Evolutionary conservation across 345 rosid genomes (phyloP).

Genomic region (Citrus reticulata): DNA sequence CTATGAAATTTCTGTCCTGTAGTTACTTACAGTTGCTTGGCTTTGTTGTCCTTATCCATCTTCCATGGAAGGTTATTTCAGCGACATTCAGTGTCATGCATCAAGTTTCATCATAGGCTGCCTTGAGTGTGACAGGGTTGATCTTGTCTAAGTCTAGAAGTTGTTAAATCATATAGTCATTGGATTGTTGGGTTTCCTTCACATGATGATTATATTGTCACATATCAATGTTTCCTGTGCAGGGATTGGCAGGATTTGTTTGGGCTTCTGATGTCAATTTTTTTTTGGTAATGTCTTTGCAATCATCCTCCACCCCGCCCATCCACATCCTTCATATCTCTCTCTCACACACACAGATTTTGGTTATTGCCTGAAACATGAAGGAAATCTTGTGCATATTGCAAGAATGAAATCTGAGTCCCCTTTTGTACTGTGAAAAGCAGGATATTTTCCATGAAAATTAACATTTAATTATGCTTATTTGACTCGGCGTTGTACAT

Average conservation of each 20-base stretch:
- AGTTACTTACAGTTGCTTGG: background rate
- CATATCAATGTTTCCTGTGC: background rate
- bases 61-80: background rate
- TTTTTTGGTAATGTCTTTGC: background rate
- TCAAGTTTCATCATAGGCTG: background rate
- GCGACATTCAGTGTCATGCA: background rate
- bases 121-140: background rate
- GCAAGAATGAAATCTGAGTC: background rate
- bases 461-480: slow-evolving; percentile 6
- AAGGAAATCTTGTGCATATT: background rate
- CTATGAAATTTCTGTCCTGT: background rate
- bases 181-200: background rate
- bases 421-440: background rate
- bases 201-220: background rate
- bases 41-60: background rate
- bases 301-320: background rate
- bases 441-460: slow-evolving; percentile 16
- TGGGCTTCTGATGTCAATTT: background rate
- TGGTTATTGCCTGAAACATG: too few relatives aligned
- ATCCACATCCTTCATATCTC: background rate
- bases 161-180: background rate
- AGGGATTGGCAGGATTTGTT: background rate
- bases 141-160: background rate
- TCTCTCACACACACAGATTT: too few relatives aligned
- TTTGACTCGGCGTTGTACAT: slow-evolving; percentile 17